These are phyloP conservation scores for Colletotrichum karsti DNA, from an alignment of 2,329 filamentous ascomycete species.

Conservation along the genomic window DNA sequence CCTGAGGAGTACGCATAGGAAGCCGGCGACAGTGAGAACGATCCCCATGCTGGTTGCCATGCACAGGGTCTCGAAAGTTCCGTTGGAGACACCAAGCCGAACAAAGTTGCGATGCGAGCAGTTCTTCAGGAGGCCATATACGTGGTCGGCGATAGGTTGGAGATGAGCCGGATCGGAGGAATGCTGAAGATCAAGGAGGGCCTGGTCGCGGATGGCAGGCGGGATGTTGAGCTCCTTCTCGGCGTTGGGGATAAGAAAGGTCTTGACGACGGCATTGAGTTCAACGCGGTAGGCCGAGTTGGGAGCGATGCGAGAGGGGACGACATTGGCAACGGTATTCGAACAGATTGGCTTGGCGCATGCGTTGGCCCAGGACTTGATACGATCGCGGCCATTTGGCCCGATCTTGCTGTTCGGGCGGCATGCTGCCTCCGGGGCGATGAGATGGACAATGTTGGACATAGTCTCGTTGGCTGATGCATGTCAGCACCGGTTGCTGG, in stretches of 20 bases:
- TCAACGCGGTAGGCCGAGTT: slow-evolving; percentile 35
- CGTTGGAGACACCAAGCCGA: slow-evolving; percentile 61
- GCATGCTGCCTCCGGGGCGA: slow-evolving; percentile 39
- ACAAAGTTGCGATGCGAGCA: slow-evolving; percentile 61
- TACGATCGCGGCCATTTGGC: slow-evolving; percentile 30
- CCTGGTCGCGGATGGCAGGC: slow-evolving; percentile 47
- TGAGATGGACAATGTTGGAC: slow-evolving; percentile 42
- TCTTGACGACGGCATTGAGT: slow-evolving; percentile 48
- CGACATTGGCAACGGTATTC: slow-evolving; percentile 13
- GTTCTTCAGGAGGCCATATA: slow-evolving; percentile 54
- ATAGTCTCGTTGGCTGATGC: slow-evolving; percentile 39
- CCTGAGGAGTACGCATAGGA: slow-evolving; percentile 48
- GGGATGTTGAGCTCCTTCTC: slow-evolving; percentile 59
- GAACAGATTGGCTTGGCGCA: slow-evolving; percentile 20
- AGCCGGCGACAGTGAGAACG: slow-evolving; percentile 46
- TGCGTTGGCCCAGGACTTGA: slow-evolving; percentile 32
- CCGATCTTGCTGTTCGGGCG: slow-evolving; percentile 22
- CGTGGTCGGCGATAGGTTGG: slow-evolving; percentile 54
- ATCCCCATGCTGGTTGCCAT: slow-evolving; percentile 53
- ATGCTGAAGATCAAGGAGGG: slow-evolving; percentile 43
- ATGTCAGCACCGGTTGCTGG: too few relatives aligned
- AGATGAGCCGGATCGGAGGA: slow-evolving; percentile 48
- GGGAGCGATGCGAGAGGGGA: slow-evolving; percentile 24
- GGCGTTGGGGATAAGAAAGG: slow-evolving; percentile 49
- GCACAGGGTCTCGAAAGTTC: slow-evolving; percentile 58